Base-by-base conservation (phyloP, 306 rosid genomes). In the Lithocarpus polystachyus region DNA sequence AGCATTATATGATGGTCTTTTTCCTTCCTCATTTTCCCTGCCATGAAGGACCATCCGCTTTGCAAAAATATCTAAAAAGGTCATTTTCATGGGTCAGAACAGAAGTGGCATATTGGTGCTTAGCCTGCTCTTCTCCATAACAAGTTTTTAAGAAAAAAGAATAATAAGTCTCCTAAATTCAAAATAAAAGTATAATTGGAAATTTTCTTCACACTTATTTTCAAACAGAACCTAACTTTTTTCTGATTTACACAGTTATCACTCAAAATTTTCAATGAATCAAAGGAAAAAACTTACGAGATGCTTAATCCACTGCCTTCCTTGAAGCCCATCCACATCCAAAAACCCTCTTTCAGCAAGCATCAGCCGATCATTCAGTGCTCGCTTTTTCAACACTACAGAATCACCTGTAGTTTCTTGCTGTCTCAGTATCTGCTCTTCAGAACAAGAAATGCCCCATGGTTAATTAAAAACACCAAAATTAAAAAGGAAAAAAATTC, bases 271-370 rank as follows among this genome's bases (percentile, higher is more conserved):
- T 57, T 83, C 35, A 40, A 53, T 45, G 10, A n/a, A 55, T 75
- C 23, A 11, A 53, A 56, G 24, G 64, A 22, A 74, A 73, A 51
- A 56, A 87, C 96, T 90, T 74, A 94, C 97, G 71, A 94, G 97
- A 88, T 94, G 98, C 88, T 92, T 94, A 89, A 94, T 90, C 97
- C 98, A 92, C 24, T 59, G 62, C 71, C 86, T 87, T 78, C 92
- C 92, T n/a, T 14, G 69, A 72, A 90, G 91, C 64, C 97, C 96
- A 17, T 88, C 93, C 17, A 72, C 79, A 61, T 94, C 97, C 73
- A 94, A 80, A 87, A 94, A 94, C 86, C 90, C 96, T 83, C 86
- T 88, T 83, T 92, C 96, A 1, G 89, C 85, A 52, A 88, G 93
- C 93, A 94, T 88, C 22, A 90, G 81, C 77, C 91, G 92, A 71